Evolutionary conservation across 352 stramenopile species (phyloP), one percentile per base, ranked within the genome.

Genomic region (Globisporangium sylvaticum): DNA sequence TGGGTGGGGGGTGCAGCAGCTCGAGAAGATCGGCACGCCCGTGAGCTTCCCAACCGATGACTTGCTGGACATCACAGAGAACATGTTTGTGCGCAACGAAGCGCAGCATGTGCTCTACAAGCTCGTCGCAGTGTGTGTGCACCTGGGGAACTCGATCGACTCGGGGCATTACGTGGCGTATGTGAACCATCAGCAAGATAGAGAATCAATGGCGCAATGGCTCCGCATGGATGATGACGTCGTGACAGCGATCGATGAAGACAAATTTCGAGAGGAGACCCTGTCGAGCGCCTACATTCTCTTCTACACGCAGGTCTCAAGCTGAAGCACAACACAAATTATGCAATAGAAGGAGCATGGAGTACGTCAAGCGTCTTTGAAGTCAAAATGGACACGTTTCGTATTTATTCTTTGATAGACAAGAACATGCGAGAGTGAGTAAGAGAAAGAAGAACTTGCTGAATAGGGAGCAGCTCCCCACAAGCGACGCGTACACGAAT

Each of bases 131-230:
- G 80, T 94, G 12, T 93, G 86, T n/a, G 75, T 84, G 52, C 87
- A 95, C 67, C 59, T 93, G 29, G 88, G 88, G 3, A 67, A 58
- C 6, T 81, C 76, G 0, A 75, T 92, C 32, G 73, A 91, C 63
- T 71, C 80, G 6, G 88, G 88, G 0, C 88, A 95, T 61, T 95
- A 95, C 66, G 73, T 95, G 20, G 81, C 82, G 20, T 95, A 93
- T 56, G 68, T 84, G 37, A 65, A 77, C 1, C 60, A 57, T 18
- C 29, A 62, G 24, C 25, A 22, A 64, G 22, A 27, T 2, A 64
- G 14, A 46, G 52, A 31, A 29, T 9, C 34, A 9, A 27, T 2
- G 73, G 58, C 39, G 7, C 70, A 71, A 24, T 95, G 87, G 87
- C 58, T 91, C 60, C 78, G 78, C 37, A 87, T 91, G 50, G 83